Base-by-base conservation (phyloP, 345 rosid genomes). In the Linum usitatissimum region DNA sequence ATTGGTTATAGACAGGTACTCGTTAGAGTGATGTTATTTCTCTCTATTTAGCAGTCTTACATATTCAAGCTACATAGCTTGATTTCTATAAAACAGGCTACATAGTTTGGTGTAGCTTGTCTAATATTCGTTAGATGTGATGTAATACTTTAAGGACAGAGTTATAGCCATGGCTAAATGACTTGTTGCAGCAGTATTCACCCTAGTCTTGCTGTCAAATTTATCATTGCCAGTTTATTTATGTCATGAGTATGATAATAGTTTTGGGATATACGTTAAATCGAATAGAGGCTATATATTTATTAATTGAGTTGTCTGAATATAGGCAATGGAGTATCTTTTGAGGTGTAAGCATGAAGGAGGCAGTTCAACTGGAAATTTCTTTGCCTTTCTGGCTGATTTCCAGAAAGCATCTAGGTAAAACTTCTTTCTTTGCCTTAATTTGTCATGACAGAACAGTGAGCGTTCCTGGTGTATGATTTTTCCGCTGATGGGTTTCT, bases 321-420 rank as follows among this genome's bases (percentile, higher is more conserved):
- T 65, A 69, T 81, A 87, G 91, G 86, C 95, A 30, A 88, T 87
- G 98, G 96, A 86, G 65, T 91, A 85, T 68, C 76, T 92, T 55
- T 63, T 83, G 12, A 69, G 77, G 38, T 88, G 95, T 67, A 78
- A 80, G 57, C 73, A 75, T 59, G 73, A 75, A 42, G 85, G 77
- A 15, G 91, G 95, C 45, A 72, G 82, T 73, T 86, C 93, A 65
- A 73, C 81, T 6, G 62, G 81, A 61, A 96, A 92, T 12, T 86
- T 91, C 73, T 67, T 61, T 64, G 60, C 76, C 15, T 87, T 89
- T 78, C 75, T 92, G 64, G 78, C 89, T 10, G 82, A 77, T 61
- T 92, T 92, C 84, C 96, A 92, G 80, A 84, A 80, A 70, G 85
- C 77, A 18, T 92, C 96, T 28, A 83, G 98, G 98, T 92, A 79